Conservation (phyloP, 2,329 filamentous ascomycete species). For the Tympanopsis confertula region DNA sequence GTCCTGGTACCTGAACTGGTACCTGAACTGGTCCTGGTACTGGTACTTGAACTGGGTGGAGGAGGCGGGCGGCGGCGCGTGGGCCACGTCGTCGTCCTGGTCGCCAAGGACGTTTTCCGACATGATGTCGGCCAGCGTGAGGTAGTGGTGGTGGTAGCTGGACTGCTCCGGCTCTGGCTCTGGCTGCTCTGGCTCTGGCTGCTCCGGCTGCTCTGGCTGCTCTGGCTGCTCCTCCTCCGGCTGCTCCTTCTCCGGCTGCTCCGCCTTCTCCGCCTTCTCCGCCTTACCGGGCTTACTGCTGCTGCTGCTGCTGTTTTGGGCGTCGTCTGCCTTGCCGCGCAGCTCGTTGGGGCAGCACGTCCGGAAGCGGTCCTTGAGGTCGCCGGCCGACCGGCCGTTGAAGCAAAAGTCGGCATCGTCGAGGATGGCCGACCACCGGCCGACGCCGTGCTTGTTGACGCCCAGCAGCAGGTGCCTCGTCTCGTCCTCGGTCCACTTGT, state of each 20-base stretch:
- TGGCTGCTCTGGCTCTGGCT: not conserved
- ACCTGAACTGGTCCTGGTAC: not conserved
- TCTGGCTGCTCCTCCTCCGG: constrained; percentile 3
- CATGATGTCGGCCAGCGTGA: not conserved
- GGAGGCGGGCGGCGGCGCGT: too few relatives aligned
- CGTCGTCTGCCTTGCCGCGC: constrained; percentile 24
- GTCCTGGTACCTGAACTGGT: not conserved
- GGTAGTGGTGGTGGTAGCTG: too few relatives aligned
- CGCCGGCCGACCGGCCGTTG: constrained; percentile 47
- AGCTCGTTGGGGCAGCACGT: constrained; percentile 55
- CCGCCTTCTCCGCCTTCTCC: constrained; percentile 10
- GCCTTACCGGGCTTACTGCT: constrained; percentile 6
- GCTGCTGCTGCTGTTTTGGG: constrained; percentile 8
- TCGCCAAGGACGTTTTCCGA: not conserved
- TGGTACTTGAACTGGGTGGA: not conserved
- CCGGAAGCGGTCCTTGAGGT: constrained; percentile 55
- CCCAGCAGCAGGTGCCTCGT: constrained; percentile 50
- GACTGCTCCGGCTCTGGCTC: not conserved
- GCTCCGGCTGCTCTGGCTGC: constrained; percentile 1
- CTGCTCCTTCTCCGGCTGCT: not conserved
- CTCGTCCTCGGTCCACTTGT: constrained; percentile 55
- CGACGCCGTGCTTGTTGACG: constrained; percentile 50
- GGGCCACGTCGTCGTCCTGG: too few relatives aligned
- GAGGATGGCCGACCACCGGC: constrained; percentile 53
- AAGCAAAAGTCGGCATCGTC: constrained; percentile 49